Evolutionary conservation across 169 alveolate species (phyloP).

Genomic region (Plasmodium berghei): DNA sequence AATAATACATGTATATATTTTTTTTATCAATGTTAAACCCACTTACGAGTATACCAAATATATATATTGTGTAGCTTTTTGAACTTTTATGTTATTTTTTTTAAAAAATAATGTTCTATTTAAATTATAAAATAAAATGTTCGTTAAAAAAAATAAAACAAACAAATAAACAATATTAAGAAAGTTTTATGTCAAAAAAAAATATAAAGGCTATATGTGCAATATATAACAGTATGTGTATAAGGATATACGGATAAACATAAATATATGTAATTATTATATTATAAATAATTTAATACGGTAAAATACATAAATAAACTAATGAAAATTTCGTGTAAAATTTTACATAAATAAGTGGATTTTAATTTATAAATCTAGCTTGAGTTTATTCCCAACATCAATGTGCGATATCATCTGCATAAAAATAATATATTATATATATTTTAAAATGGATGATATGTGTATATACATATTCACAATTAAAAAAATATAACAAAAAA

Average conservation of each 20-base stretch:
- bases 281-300: not conserved
- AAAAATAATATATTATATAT: constrained; percentile 11
- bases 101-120: not conserved
- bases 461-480: not conserved
- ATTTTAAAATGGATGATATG: not conserved
- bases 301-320: not conserved
- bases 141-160: constrained; percentile 10
- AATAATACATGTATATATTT: not conserved
- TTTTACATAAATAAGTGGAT: not conserved
- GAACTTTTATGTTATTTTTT: constrained; percentile 2
- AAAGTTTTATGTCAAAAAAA: constrained; percentile 14
- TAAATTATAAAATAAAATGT: constrained; percentile 15
- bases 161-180: constrained; percentile 27
- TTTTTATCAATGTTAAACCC: no score
- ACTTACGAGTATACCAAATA: no score
- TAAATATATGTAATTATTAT: not conserved
- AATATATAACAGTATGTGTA: constrained; percentile 15
- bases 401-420: constrained; percentile 85
- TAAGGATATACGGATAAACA: not conserved
- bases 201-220: constrained; percentile 6
- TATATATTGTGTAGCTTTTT: not conserved
- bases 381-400: constrained; percentile 83
- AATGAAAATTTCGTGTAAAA: not conserved
- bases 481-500: not conserved
- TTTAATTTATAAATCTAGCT: constrained; percentile 75